Evolutionary conservation across 805 yeast species (phyloP), one percentile per base, ranked within the genome.

Genomic region (Wickerhamomyces sydowiorum): DNA sequence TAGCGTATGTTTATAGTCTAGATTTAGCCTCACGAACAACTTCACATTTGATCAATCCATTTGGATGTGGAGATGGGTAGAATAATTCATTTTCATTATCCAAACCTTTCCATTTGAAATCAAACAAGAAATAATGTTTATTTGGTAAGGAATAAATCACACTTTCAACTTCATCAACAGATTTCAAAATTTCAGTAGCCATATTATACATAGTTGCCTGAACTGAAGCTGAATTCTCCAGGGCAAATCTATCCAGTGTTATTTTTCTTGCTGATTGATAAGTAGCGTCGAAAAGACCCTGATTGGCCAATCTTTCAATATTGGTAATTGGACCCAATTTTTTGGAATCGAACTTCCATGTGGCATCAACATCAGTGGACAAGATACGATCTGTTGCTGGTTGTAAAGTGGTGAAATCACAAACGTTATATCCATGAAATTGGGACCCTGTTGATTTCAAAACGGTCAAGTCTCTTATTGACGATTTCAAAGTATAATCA

Each of bases 171-270:
- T 69, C 69, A 3, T 80, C 71, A 42, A 77, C 82, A 39, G 55
- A 57, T 38, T 67, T 70, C 59, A 90, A 73, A 49, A 90, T 86
- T 48, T 76, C 79, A 49, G 78, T 73, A 31, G 86, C 75, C 93
- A 90, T 90, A 73, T 88, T 86, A 73, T 78, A 90, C 96, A 90
- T 91, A 45, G 96, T 90, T 36, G 96, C 96, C 70, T 90, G 97
- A 37, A 90, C 97, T 21, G 95, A 85, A n/a, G 96, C 79, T 9
- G 96, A 86, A 64, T 86, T 79, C 65, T 90, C 96, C 39, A 75
- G 62, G 15, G 96, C 96, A 64, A 90, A 90, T 45, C 73, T 72
- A 41, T 78, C 82, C 54, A 89, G 72, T 1, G 96, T 88, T 54
- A 77, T 73, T 31, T 68, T 69, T 55, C 87, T 75, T 17, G 87